These are phyloP conservation scores for Austroboletus eburneus DNA, from an alignment of 768 basidiomycete species.

Conservation along the genomic window DNA sequence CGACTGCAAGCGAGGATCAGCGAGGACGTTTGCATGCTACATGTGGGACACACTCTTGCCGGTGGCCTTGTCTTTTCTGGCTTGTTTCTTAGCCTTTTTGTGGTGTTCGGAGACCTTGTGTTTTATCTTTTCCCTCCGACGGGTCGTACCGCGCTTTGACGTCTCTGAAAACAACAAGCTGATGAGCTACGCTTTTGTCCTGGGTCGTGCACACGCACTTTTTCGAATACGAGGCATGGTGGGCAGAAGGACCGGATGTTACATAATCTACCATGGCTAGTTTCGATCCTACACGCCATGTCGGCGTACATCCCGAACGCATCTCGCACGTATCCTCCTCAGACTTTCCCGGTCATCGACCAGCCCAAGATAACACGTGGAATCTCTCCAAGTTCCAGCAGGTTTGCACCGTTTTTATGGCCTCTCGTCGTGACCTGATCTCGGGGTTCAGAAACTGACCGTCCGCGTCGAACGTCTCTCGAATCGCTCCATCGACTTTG, in stretches of 20 bases:
- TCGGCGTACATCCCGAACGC: constrained; percentile 65
- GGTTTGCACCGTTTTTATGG: constrained; percentile 42
- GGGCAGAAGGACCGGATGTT: constrained; percentile 5
- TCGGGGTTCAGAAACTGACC: constrained; percentile 52
- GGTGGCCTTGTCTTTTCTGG: constrained; percentile 68
- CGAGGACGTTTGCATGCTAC: background rate
- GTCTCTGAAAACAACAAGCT: constrained; percentile 62
- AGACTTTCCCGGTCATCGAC: constrained; percentile 87
- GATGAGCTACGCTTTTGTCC: background rate
- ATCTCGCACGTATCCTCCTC: constrained; percentile 81
- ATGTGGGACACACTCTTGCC: constrained; percentile 69
- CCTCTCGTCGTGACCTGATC: background rate
- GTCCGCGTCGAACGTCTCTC: constrained; percentile 78
- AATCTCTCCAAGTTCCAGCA: constrained; percentile 66
- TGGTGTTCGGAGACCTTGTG: constrained; percentile 72
- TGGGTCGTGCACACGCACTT: constrained; percentile 37
- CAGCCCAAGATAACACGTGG: constrained; percentile 85
- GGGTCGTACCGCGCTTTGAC: constrained; percentile 71
- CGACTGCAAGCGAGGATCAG: constrained; percentile 8
- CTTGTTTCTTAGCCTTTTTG: constrained; percentile 70
- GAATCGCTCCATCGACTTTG: constrained; percentile 84
- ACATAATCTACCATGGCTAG: constrained; percentile 18
- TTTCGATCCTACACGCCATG: constrained; percentile 49
- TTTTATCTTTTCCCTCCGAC: constrained; percentile 67
- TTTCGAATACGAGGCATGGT: constrained; percentile 68